Evolutionary conservation across 768 basidiomycete species (phyloP), one percentile per base, ranked within the genome.

Genomic region (Hericium coralloides): DNA sequence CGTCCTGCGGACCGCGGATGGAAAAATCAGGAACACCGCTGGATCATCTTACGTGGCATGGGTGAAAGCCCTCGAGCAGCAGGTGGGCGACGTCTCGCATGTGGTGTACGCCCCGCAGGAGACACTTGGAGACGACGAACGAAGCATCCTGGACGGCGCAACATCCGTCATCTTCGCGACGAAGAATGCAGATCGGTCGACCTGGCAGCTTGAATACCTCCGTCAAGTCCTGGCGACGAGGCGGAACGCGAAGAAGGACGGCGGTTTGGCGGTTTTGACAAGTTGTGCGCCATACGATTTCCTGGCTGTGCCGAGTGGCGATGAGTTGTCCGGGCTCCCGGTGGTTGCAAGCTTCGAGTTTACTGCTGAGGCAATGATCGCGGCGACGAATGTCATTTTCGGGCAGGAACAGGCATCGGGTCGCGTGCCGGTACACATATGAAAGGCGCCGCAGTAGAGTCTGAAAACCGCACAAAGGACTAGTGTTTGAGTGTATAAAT

Each of bases 281-380:
- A 84, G 81, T 38, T 84, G 84, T 63, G 79, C 76, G n/a, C 85
- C 85, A 26, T 88, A 87, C 61, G 85, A 87, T 59, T 56, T 84
- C 12, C 68, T 74, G 14, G 68, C 64, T 9, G 62, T 67, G 14
- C 57, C 43, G 4, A 64, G 69, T 12, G 58, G 62, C 5, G 64
- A 63, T 1, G 64, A 39, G 48, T 36, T 60, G 59, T 67, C 68
- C 0, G 69, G 48, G 4, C 59, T 63, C 6, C 58, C 72, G 22
- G 79, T 75, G 38, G 60, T 86, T 3, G 77, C 73, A 17, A 80
- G 79, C 45, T 85, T 81, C 65, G 85, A 87, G 66, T 82, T 79
- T 58, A 86, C 84, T 1, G 60, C 66, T 1, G 67, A 73, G 0
- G 85, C 79, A 6, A 64, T 87, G 59, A 74, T 72, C 38, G 73